Conservation (phyloP, 306 rosid species). For the Vigna radiata region DNA sequence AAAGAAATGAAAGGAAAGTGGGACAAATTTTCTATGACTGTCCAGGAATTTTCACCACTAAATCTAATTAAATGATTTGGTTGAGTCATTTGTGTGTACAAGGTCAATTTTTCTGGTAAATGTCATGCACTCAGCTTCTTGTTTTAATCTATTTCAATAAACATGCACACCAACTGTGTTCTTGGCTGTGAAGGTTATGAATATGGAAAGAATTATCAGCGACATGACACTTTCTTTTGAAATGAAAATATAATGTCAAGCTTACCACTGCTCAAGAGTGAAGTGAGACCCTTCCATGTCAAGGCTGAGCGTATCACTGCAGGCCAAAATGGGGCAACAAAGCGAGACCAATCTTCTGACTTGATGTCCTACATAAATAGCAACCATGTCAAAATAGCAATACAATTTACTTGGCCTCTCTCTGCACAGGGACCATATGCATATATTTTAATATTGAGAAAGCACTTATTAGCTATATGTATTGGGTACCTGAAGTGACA, state of each 20-base stretch:
- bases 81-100: background rate
- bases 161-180: background rate
- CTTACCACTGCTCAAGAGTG: conserved; percentile 72
- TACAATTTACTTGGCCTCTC: background rate
- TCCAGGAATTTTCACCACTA: background rate
- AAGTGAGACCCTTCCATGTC: conserved; percentile 83
- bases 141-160: background rate
- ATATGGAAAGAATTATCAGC: conserved; percentile 8
- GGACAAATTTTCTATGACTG: background rate
- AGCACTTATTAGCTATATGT: background rate
- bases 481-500: conserved; percentile 58
- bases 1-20: background rate
- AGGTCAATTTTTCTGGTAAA: conserved; percentile 12
- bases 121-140: background rate
- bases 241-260: conserved; percentile 6
- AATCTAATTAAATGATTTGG: background rate
- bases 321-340: conserved; percentile 96
- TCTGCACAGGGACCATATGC: background rate
- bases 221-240: background rate
- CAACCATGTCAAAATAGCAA: conserved; percentile 8
- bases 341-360: conserved; percentile 79
- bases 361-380: conserved; percentile 68
- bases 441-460: background rate
- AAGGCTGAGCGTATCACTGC: conserved; percentile 88
- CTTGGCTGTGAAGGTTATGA: background rate